Base-by-base conservation (phyloP, 2,329 filamentous ascomycete genomes). In the Hymenoscyphus repandus region DNA sequence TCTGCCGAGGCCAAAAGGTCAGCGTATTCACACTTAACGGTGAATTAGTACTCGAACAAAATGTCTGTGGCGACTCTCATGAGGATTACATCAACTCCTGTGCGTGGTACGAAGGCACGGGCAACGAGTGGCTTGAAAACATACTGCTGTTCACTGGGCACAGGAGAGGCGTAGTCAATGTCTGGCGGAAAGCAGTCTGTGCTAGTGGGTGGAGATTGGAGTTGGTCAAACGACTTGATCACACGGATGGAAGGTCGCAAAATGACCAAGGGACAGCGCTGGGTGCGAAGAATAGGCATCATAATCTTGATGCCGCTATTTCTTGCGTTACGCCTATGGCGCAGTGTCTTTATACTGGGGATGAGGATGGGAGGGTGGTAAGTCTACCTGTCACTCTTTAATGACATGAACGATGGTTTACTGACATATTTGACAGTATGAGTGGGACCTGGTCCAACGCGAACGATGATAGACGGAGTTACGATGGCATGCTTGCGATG, bases 31-130 rank as follows among this genome's bases (percentile, higher is more conserved):
- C 89, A 0, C 77, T 99, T 34, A 99, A 99, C 60, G 93, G 93
- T 3, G 82, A 87, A 6, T 68, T 91, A 1, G 74, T 99, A 1
- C 74, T 96, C 0, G 83, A 93, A 51, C 89, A 96, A 67, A 85
- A 87, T 33, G 80, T 96, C 0, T 93, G 89, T 61, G 77, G 81
- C 15, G 70, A 74, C 4, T 73, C 77, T 10, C 73, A 77, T 9
- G 88, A 92, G 20, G 92, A 96, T 64, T 83, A 78, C 32, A 83
- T 96, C 2, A 77, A 88, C 44, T 83, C 86, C 1, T 93, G 90
- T 57, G 88, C 91, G 2, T 96, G 96, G 68, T 97, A 97, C 69
- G 91, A 97, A 67, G 92, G 92, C 0, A 92, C 83, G 0, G 86
- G 85, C 2, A 93, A 90, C 60, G 93, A 97, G 69, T 97, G 91